Conservation (phyloP, 2,329 filamentous ascomycete species). For the Acephala macrosclerotiorum region DNA sequence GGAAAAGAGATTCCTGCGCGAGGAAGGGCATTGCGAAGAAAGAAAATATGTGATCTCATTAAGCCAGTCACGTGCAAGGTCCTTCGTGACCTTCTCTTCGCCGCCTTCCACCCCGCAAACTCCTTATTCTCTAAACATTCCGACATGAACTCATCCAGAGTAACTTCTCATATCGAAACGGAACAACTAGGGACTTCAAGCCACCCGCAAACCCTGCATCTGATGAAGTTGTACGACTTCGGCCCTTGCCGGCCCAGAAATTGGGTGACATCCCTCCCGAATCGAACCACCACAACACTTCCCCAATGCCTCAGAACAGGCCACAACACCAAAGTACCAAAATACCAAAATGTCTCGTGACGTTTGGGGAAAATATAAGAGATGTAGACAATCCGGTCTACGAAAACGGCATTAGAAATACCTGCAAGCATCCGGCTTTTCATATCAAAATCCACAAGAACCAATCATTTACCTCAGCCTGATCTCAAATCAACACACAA, state of each 20-base stretch:
- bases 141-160: not conserved
- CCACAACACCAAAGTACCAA: not conserved
- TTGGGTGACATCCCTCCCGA: not conserved
- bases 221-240: constrained; percentile 8
- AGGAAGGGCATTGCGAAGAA: too few relatives aligned
- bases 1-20: too few relatives aligned
- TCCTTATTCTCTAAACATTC: not conserved
- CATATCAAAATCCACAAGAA: not conserved
- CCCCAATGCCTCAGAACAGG: not conserved
- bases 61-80: too few relatives aligned
- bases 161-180: not conserved
- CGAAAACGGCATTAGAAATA: not conserved
- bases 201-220: not conserved
- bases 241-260: constrained; percentile 3
- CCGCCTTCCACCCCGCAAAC: too few relatives aligned
- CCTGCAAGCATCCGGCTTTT: not conserved
- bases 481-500: not conserved
- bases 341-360: not conserved
- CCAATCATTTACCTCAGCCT: not conserved
- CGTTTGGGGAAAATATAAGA: not conserved
- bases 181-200: not conserved
- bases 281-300: constrained; percentile 3
- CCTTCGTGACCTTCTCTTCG: too few relatives aligned
- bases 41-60: too few relatives aligned
- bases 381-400: not conserved